These are phyloP conservation scores for Ascosphaera acerosa DNA, from an alignment of 2,329 filamentous ascomycete genomes.

Conservation along the genomic window DNA sequence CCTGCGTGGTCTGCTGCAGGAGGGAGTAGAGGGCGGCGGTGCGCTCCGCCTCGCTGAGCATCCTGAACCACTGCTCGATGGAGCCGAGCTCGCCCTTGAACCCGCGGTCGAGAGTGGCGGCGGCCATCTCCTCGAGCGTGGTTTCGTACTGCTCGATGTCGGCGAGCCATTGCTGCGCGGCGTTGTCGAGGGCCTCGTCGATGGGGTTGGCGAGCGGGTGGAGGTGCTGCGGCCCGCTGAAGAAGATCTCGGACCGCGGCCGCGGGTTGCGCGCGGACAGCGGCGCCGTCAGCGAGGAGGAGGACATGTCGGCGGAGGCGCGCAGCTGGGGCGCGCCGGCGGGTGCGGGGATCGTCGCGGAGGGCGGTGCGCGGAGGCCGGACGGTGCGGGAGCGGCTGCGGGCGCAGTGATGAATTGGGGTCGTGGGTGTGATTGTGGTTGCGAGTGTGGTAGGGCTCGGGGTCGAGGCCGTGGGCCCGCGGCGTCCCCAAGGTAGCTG, in stretches of 20 bases:
- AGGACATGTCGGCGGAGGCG: slow-evolving; percentile 87
- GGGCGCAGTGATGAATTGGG: not conserved
- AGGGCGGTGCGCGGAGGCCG: slow-evolving; percentile 1
- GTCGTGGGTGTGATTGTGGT: slow-evolving; percentile 1
- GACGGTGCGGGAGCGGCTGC: slow-evolving; percentile 1
- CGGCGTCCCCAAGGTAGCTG: no score
- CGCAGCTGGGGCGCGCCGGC: slow-evolving; percentile 69
- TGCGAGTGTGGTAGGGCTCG: slow-evolving; percentile 1
- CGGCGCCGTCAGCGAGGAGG: slow-evolving; percentile 45
- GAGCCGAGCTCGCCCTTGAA: slow-evolving; percentile 98
- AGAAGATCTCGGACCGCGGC: slow-evolving; percentile 79
- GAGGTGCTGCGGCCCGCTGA: slow-evolving; percentile 46
- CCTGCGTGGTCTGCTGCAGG: slow-evolving; percentile 92
- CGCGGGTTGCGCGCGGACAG: slow-evolving; percentile 57
- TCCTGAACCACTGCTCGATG: slow-evolving; percentile 98
- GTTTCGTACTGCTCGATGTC: slow-evolving; percentile 98
- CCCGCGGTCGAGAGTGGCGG: slow-evolving; percentile 93
- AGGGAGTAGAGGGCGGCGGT: slow-evolving; percentile 89
- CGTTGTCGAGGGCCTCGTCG: slow-evolving; percentile 77
- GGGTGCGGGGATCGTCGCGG: no score
- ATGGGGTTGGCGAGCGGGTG: slow-evolving; percentile 40
- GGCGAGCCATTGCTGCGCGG: slow-evolving; percentile 93
- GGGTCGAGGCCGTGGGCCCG: no score
- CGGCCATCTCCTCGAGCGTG: slow-evolving; percentile 97
- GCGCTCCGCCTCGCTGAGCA: slow-evolving; percentile 85